These are phyloP conservation scores for Fraxinus latifolia DNA, from an alignment of 305 asterid species.

Conservation along the genomic window DNA sequence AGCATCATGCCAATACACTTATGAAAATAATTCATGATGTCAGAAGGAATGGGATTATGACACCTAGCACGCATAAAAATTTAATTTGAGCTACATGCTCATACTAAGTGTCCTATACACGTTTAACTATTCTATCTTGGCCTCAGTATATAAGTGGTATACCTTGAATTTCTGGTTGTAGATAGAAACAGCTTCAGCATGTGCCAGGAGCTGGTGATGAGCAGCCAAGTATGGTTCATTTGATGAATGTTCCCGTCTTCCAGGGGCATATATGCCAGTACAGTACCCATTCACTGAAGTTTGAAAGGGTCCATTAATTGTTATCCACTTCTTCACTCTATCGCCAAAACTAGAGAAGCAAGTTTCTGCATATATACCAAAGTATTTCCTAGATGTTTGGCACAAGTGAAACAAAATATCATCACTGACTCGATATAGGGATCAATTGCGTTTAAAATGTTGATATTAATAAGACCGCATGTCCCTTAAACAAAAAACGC, in stretches of 20 bases:
- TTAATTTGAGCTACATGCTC: neutral
- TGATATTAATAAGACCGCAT: neutral
- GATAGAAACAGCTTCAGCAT: slow-evolving; percentile 50
- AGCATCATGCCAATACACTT: neutral
- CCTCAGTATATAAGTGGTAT: neutral
- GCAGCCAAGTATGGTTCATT: slow-evolving; percentile 48
- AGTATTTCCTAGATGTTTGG: slow-evolving; percentile 48
- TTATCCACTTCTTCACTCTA: slow-evolving; percentile 60
- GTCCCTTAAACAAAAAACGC: neutral
- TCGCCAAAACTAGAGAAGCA: slow-evolving; percentile 58
- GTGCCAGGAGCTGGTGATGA: slow-evolving; percentile 56
- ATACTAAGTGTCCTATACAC: neutral
- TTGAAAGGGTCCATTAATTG: slow-evolving; percentile 61
- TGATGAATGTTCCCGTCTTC: slow-evolving; percentile 39
- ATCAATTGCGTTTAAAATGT: neutral
- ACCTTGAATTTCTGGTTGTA: slow-evolving; percentile 47
- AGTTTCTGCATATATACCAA: slow-evolving; percentile 56
- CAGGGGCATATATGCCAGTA: slow-evolving; percentile 52
- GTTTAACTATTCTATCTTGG: neutral
- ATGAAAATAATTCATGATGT: neutral
- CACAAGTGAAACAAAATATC: slow-evolving; percentile 26
- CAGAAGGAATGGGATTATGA: neutral
- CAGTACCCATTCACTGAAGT: slow-evolving; percentile 55
- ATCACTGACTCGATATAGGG: slow-evolving; percentile 13
- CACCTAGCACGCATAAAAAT: neutral